Evolutionary conservation across 352 stramenopile genomes (phyloP).

Genomic region (Phytophthora crassamura): DNA sequence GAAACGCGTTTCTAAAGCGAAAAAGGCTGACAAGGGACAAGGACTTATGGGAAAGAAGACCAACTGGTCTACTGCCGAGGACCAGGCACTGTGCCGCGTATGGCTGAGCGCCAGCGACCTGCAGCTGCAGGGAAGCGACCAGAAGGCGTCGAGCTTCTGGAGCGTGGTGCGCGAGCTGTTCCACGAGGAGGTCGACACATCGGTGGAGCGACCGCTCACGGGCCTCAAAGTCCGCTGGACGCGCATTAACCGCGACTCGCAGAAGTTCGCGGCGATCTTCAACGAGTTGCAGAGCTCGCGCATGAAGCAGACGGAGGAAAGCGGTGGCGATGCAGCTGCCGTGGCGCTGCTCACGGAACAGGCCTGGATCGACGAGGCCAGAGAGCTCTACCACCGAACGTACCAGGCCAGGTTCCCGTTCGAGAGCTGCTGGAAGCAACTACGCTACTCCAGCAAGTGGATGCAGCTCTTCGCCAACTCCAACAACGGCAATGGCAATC

Average conservation of each 20-base stretch:
- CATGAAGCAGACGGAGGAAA: conserved; percentile 21
- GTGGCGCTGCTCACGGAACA: conserved; percentile 42
- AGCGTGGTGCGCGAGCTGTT: conserved; percentile 68
- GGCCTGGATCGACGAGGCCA: conserved; percentile 63
- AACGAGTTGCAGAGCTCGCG: conserved; percentile 47
- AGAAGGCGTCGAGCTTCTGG: conserved; percentile 76
- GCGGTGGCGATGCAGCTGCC: conserved; percentile 1
- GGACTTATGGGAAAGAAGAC: conserved; percentile 75
- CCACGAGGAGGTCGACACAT: conserved; percentile 64
- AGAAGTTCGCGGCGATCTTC: conserved; percentile 69
- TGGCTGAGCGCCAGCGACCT: conserved; percentile 71
- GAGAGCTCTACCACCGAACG: conserved; percentile 53
- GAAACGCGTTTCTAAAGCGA: conserved; percentile 57
- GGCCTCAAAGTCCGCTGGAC: conserved; percentile 86
- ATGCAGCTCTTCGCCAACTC: conserved; percentile 64
- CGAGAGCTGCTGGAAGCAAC: conserved; percentile 70
- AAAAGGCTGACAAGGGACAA: too few relatives aligned
- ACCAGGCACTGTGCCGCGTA: conserved; percentile 72
- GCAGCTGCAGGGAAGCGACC: conserved; percentile 42
- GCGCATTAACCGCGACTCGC: conserved; percentile 81
- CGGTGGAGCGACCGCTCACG: conserved; percentile 68
- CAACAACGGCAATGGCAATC: conserved; percentile 14
- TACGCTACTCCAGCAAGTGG: conserved; percentile 74
- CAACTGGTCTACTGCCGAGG: conserved; percentile 71
- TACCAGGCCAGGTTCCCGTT: conserved; percentile 72